Evolutionary conservation across 306 rosid genomes (phyloP), one percentile per base, ranked within the genome.

Genomic region (Castanea crenata): DNA sequence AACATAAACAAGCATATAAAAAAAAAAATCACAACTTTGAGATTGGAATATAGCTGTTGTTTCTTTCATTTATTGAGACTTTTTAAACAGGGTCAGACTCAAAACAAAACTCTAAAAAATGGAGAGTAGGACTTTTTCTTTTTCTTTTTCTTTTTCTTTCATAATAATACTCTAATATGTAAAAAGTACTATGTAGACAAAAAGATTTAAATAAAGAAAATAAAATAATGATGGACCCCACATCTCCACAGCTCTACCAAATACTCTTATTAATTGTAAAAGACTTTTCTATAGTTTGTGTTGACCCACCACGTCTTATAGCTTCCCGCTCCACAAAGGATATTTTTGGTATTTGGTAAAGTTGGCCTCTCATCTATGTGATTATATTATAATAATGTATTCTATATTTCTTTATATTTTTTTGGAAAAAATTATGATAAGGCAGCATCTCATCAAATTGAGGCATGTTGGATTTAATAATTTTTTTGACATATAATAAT

Each of bases 1-100:
- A 83, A 84, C 76, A 76, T 41, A 75, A 71, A 80, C 54, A 49
- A 49, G 54, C 54, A 74, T 67, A 75, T 76, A 85, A 80, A 83
- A 73, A 75, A 78, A 79, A 79, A 85, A 79, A 85, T 83, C 86
- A 80, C 85, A 83, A 84, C 13, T 79, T 61, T 74, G 79, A 76
- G 79, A 82, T 92, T 88, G 97, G 90, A 87, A 78, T 92, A 74
- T 90, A 78, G 92, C 90, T 52, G 27, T 83, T 87, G 87, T 85
- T 49, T 49, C 54, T 49, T 49, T 12, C 14, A 49, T 49, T 49
- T 49, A 8, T 44, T 46, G 73, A 79, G 78, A 78, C 80, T 67
- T 7, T 12, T 23, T 14, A 38, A 59, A 46, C 58, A 71, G 80
- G 18, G 69, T 34, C 46, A 41, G 46, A 41, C 3, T 41, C 11